These are phyloP conservation scores for Cercospora beticola DNA, from an alignment of 2,329 filamentous ascomycete genomes.

Conservation along the genomic window DNA sequence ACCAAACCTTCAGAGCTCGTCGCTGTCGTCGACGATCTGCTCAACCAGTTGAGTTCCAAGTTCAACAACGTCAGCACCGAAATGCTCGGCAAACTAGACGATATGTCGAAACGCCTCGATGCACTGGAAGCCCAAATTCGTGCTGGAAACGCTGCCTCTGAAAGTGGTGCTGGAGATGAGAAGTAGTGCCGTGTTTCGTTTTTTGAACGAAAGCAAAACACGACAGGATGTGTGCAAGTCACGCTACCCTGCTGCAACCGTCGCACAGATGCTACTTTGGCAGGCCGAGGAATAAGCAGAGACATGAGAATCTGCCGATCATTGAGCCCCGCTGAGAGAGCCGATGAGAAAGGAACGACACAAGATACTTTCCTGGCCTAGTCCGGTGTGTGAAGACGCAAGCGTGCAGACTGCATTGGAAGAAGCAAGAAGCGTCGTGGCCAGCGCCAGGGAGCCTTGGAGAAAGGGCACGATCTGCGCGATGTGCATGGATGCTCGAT, in stretches of 20 bases:
- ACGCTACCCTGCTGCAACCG: not conserved
- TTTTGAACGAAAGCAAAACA: not conserved
- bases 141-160: conserved; percentile 47
- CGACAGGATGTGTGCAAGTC: not conserved
- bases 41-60: conserved; percentile 81
- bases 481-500: not conserved
- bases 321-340: not conserved
- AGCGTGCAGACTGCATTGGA: not conserved
- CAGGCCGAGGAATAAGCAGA: not conserved
- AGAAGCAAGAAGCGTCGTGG: not conserved
- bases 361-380: not conserved
- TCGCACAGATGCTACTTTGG: not conserved
- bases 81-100: conserved; percentile 90
- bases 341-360: not conserved
- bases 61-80: conserved; percentile 83
- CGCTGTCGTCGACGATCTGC: conserved; percentile 78
- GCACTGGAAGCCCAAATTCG: conserved; percentile 74
- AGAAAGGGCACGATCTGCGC: not conserved
- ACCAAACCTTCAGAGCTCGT: conserved; percentile 65
- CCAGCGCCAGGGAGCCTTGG: not conserved
- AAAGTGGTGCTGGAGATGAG: conserved; percentile 1
- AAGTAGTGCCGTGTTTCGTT: not conserved
- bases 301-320: not conserved
- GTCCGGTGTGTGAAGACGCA: not conserved
- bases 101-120: conserved; percentile 85